Evolutionary conservation across 805 yeast genomes (phyloP).

Genomic region (Blastobotrys parvus): DNA sequence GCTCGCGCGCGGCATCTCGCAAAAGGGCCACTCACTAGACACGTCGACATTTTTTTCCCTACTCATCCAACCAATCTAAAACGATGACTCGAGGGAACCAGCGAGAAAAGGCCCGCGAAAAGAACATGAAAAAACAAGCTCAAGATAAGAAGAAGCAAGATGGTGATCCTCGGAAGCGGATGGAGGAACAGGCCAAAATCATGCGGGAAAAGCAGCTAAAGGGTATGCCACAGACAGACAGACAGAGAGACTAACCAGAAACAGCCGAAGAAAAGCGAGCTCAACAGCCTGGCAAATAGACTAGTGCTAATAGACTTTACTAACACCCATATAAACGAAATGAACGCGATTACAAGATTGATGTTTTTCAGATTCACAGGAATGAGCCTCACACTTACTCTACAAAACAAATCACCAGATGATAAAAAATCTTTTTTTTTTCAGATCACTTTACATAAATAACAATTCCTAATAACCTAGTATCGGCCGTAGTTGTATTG

Average conservation of each 20-base stretch:
- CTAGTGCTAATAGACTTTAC: too few relatives aligned
- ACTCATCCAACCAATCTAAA: too few relatives aligned
- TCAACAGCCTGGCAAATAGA: too few relatives aligned
- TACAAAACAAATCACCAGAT: too few relatives aligned
- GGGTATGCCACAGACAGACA: too few relatives aligned
- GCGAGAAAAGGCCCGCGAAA: slow-evolving; percentile 87
- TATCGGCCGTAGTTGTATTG: slow-evolving; percentile 10
- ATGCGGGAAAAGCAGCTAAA: slow-evolving; percentile 83
- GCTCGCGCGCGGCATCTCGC: not conserved
- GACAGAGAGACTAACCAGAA: too few relatives aligned
- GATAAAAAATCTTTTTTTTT: not conserved
- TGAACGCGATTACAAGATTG: not conserved
- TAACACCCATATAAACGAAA: not conserved
- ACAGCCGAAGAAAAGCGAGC: too few relatives aligned
- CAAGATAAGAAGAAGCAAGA: slow-evolving; percentile 58
- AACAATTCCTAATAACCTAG: too few relatives aligned
- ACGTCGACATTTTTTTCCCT: too few relatives aligned
- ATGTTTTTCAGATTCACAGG: too few relatives aligned
- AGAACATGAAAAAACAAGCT: slow-evolving; percentile 67
- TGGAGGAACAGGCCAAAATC: slow-evolving; percentile 84
- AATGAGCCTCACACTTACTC: too few relatives aligned
- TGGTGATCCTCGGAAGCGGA: slow-evolving; percentile 81
- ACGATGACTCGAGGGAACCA: slow-evolving; percentile 96
- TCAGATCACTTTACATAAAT: not conserved
- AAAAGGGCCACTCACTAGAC: not conserved